These are phyloP conservation scores for Kwoniella dejecticola DNA, from an alignment of 768 basidiomycete species.

Conservation along the genomic window DNA sequence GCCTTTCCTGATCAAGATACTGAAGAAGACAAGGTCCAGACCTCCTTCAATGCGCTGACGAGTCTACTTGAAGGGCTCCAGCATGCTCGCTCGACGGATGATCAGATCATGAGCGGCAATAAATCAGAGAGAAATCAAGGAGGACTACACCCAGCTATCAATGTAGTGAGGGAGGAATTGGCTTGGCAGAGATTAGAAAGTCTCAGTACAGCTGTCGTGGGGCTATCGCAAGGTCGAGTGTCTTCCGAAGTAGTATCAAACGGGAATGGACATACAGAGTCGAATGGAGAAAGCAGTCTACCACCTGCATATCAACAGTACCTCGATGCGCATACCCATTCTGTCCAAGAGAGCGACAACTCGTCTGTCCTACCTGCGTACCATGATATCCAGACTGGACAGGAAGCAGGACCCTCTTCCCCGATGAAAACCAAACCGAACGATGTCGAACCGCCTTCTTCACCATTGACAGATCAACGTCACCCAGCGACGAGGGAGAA, in stretches of 20 bases:
- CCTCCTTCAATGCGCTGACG: constrained; percentile 12
- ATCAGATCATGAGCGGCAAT: background rate
- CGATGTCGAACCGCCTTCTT: background rate
- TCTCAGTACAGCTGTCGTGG: constrained; percentile 21
- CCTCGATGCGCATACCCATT: background rate
- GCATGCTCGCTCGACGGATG: background rate
- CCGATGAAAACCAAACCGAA: background rate
- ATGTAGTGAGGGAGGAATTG: constrained; percentile 29
- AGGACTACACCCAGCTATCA: constrained; percentile 29
- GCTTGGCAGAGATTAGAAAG: constrained; percentile 33
- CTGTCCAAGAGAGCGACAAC: background rate
- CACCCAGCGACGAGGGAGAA: constrained; percentile 61
- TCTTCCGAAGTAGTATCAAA: no score
- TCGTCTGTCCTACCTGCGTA: background rate
- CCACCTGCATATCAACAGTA: constrained; percentile 5
- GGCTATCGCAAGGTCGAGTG: background rate
- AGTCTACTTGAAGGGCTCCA: constrained; percentile 5
- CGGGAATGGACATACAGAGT: background rate
- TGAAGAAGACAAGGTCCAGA: background rate
- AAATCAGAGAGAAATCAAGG: background rate
- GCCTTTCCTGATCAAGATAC: background rate
- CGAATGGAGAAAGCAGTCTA: background rate
- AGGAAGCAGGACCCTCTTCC: background rate
- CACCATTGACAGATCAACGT: background rate
- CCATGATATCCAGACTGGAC: background rate